A percentile compares a stretch with the other conserved stretches of the same genome.
These are phyloP conservation scores for Neofusicoccum cordaticola DNA, from an alignment of 2,329 filamentous ascomycete species.

Conservation along the genomic window DNA sequence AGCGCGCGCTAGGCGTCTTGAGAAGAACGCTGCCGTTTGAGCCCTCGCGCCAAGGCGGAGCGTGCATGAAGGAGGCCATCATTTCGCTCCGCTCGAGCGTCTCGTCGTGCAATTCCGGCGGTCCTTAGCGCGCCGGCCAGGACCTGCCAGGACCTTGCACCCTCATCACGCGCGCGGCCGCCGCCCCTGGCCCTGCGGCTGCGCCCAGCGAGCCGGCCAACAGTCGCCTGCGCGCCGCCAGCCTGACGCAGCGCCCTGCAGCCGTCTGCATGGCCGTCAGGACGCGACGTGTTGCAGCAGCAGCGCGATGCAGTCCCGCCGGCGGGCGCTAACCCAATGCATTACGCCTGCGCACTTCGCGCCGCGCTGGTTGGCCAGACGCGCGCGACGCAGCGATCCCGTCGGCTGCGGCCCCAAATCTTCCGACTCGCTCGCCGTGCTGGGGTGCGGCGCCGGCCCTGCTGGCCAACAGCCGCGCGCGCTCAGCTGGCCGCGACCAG, in stretches of 20 bases:
- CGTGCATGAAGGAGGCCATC: conserved; percentile 14
- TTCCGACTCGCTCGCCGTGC: neutral
- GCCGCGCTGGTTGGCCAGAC: neutral
- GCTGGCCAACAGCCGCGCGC: neutral
- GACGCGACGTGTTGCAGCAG: neutral
- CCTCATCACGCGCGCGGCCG: neutral
- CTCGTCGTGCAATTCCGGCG: neutral
- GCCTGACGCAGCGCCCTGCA: neutral
- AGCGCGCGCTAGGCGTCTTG: conserved; percentile 12
- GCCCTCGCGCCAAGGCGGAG: conserved; percentile 11
- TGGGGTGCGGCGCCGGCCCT: no score
- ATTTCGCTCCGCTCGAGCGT: conserved; percentile 9
- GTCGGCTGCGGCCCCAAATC: neutral
- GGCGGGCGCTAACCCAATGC: neutral
- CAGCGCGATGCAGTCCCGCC: neutral
- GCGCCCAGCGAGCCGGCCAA: neutral
- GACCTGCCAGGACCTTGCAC: neutral
- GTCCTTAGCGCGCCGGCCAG: neutral
- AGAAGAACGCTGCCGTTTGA: conserved; percentile 7
- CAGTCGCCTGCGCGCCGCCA: neutral
- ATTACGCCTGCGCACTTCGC: neutral
- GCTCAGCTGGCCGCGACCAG: neutral
- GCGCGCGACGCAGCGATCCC: neutral
- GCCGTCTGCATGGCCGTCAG: neutral
- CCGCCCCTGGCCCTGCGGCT: neutral